Evolutionary conservation across 768 basidiomycete genomes (phyloP).

Genomic region (Coprinopsis sp.): DNA sequence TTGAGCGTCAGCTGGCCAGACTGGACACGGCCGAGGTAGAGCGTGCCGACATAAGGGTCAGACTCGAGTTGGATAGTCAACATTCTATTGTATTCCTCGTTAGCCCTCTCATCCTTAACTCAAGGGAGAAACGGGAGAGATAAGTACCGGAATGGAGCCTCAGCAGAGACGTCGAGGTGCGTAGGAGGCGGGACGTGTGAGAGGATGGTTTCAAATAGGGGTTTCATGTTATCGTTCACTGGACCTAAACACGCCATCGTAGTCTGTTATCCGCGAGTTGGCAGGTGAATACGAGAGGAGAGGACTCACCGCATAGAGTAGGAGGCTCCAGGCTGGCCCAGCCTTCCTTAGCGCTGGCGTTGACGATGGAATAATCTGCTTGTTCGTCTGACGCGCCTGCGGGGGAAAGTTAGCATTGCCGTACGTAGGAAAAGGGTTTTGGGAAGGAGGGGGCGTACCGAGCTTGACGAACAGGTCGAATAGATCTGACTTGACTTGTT

Average conservation of each 20-base stretch:
- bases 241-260: too few relatives aligned
- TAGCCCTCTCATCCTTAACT: too few relatives aligned
- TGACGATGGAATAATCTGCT: slow-evolving; percentile 46
- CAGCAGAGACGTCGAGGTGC: slow-evolving; percentile 31
- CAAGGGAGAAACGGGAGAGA: too few relatives aligned
- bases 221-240: slow-evolving; percentile 31
- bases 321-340: slow-evolving; percentile 35
- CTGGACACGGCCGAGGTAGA: slow-evolving; percentile 46
- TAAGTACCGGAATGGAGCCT: slow-evolving; percentile 43
- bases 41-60: slow-evolving; percentile 47
- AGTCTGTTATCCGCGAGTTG: too few relatives aligned
- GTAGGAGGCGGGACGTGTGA: slow-evolving; percentile 38
- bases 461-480: slow-evolving; percentile 49
- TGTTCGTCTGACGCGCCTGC: slow-evolving; percentile 50
- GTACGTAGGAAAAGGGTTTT: too few relatives aligned
- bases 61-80: slow-evolving; percentile 47
- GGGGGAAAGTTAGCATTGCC: too few relatives aligned
- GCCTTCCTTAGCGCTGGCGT: slow-evolving; percentile 47
- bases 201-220: slow-evolving; percentile 44
- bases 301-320: slow-evolving; percentile 15
- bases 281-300: too few relatives aligned
- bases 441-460: too few relatives aligned
- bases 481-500: slow-evolving; percentile 47
- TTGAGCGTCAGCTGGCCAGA: slow-evolving; percentile 37
- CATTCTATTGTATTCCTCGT: too few relatives aligned